Percentiles rank a stretch among this genome's conserved stretches.
phyloP scores from a whole-genome alignment of 768 basidiomycete genomes.

The Trametopsis cervina region DNA sequence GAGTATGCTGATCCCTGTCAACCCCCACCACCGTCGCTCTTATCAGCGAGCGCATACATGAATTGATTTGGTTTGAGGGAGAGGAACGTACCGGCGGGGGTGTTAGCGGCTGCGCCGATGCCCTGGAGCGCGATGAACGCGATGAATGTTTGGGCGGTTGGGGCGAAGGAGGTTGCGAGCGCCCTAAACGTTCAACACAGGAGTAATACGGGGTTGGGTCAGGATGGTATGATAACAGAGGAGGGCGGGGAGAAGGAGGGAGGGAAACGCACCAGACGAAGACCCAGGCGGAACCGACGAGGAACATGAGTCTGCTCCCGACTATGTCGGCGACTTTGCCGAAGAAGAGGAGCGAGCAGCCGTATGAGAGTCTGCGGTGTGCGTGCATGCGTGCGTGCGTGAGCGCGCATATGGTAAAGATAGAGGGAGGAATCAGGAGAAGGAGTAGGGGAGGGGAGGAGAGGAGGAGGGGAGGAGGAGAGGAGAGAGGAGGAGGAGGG shows the following conservation, averaged over 20 bases:
- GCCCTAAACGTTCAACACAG: not conserved
- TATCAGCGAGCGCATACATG: too few relatives aligned
- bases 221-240: too few relatives aligned
- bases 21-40: too few relatives aligned
- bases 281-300: not conserved
- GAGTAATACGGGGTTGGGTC: not conserved
- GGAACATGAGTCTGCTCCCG: not conserved
- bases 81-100: too few relatives aligned
- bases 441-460: too few relatives aligned
- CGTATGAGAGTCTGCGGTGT: not conserved
- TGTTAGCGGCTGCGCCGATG: not conserved
- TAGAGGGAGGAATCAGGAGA: too few relatives aligned
- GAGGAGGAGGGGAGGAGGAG: too few relatives aligned
- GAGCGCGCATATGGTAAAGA: too few relatives aligned
- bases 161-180: not conserved
- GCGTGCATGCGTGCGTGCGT: too few relatives aligned
- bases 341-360: not conserved
- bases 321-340: not conserved
- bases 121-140: not conserved
- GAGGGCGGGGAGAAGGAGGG: not conserved
- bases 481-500: too few relatives aligned
- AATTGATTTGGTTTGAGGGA: too few relatives aligned
- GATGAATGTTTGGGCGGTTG: not conserved
- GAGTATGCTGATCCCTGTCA: constrained; percentile 12
- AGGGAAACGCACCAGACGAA: not conserved